These are phyloP conservation scores for Aspergillus avenaceus DNA, from an alignment of 495 filamentous ascomycete species.

Conservation along the genomic window DNA sequence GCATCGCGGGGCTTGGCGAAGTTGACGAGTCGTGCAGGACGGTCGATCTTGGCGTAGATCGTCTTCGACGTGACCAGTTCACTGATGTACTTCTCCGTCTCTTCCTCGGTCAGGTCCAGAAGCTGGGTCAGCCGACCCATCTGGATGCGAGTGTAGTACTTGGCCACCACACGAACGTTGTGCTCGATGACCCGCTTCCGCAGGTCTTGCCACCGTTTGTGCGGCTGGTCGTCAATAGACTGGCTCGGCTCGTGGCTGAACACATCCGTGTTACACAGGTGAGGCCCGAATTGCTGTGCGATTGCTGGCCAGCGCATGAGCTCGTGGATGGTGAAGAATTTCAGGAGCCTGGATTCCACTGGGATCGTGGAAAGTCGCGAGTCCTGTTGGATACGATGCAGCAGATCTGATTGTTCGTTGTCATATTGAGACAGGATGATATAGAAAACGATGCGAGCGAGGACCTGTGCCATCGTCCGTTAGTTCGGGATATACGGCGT, in stretches of 20 bases:
- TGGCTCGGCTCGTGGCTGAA: conserved; percentile 59
- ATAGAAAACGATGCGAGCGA: conserved; percentile 95
- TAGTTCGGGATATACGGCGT: neutral
- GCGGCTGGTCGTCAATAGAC: conserved; percentile 67
- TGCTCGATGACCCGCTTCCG: conserved; percentile 98
- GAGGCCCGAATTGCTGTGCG: conserved; percentile 76
- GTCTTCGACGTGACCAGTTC: conserved; percentile 95
- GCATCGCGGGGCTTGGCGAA: conserved; percentile 92
- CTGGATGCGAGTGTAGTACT: conserved; percentile 96
- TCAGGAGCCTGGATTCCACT: conserved; percentile 73
- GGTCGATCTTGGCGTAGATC: conserved; percentile 95
- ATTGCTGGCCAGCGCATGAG: conserved; percentile 98
- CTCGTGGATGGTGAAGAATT: conserved; percentile 92
- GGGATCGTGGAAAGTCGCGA: conserved; percentile 63
- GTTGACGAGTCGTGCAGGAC: conserved; percentile 83
- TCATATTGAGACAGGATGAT: conserved; percentile 94
- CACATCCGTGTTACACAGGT: conserved; percentile 87
- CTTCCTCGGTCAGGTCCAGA: conserved; percentile 85
- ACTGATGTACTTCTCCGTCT: conserved; percentile 97
- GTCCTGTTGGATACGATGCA: conserved; percentile 80
- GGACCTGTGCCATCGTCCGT: conserved; percentile 51
- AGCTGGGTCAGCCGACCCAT: conserved; percentile 85
- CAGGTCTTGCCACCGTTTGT: conserved; percentile 84
- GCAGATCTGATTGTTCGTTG: conserved; percentile 96
- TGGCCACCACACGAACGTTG: conserved; percentile 94